Evolutionary conservation across 108 stramenopile genomes (phyloP).

Genomic region (Schizochytrium sp.): DNA sequence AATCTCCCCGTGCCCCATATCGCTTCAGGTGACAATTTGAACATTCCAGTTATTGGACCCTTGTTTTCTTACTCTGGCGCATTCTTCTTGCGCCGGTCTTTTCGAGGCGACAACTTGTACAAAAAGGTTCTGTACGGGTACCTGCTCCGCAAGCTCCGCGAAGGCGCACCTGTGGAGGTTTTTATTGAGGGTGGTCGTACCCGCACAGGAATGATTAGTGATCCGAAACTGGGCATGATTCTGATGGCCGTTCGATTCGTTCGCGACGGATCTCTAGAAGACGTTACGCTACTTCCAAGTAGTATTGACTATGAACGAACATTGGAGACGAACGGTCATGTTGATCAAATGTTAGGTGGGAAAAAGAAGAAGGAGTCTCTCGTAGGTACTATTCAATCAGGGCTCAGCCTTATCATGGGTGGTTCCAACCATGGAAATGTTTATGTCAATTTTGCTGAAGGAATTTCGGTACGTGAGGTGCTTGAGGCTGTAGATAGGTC

Average conservation of each 20-base stretch:
- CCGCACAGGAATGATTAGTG: conserved; percentile 58
- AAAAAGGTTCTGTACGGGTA: conserved; percentile 60
- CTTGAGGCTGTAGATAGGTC: not conserved
- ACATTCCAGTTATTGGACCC: conserved; percentile 49
- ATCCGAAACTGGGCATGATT: conserved; percentile 47
- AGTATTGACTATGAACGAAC: conserved; percentile 56
- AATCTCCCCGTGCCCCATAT: conserved; percentile 48
- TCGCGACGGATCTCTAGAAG: conserved; percentile 17
- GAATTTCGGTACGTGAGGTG: conserved; percentile 32
- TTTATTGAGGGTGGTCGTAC: conserved; percentile 55
- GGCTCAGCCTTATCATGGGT: conserved; percentile 22
- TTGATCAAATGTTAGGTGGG: conserved; percentile 26
- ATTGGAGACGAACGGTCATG: conserved; percentile 32
- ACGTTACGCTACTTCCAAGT: conserved; percentile 46
- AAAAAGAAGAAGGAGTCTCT: conserved; percentile 46
- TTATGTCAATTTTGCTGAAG: conserved; percentile 41
- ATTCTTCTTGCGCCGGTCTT: conserved; percentile 34
- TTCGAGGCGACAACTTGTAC: conserved; percentile 55
- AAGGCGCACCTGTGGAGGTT: conserved; percentile 28
- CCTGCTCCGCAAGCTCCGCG: conserved; percentile 56
- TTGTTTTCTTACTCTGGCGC: conserved; percentile 45
- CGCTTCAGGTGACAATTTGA: conserved; percentile 46
- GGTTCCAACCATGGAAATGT: not conserved
- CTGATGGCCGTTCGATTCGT: conserved; percentile 54
- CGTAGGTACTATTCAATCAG: conserved; percentile 5